Conservation (phyloP, 768 basidiomycete species). For the Cubamyces lactineus region DNA sequence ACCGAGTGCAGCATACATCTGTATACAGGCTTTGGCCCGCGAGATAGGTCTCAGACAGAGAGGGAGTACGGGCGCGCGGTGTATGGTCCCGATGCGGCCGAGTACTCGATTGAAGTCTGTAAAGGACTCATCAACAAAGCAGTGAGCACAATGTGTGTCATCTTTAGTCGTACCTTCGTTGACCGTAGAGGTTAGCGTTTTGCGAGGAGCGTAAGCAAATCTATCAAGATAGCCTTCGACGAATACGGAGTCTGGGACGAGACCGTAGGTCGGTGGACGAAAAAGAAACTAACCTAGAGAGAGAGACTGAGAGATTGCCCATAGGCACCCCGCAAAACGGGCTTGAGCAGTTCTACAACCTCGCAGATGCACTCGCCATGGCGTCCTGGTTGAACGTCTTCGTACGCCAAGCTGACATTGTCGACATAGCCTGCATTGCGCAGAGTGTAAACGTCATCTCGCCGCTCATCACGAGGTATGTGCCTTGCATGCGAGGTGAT, state of each 20-base stretch:
- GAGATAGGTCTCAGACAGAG: conserved; percentile 28
- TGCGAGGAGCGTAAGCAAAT: conserved; percentile 25
- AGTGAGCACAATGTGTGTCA: conserved; percentile 12
- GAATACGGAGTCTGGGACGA: conserved; percentile 35
- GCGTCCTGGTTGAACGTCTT: conserved; percentile 65
- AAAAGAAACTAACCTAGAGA: neutral
- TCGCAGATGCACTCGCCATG: conserved; percentile 44
- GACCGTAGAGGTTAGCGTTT: conserved; percentile 15
- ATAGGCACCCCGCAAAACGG: conserved; percentile 30
- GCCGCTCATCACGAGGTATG: conserved; percentile 39
- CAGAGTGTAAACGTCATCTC: conserved; percentile 58
- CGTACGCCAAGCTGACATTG: conserved; percentile 58
- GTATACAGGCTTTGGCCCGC: conserved; percentile 30
- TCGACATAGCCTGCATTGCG: conserved; percentile 64
- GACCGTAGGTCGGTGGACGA: conserved; percentile 25
- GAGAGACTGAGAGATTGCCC: neutral
- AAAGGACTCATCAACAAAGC: conserved; percentile 31
- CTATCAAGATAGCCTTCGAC: conserved; percentile 32
- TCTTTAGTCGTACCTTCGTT: neutral
- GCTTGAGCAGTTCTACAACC: conserved; percentile 29
- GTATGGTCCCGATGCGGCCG: conserved; percentile 31
- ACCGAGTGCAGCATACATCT: conserved; percentile 26
- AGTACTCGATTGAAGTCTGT: conserved; percentile 31
- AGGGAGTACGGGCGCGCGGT: conserved; percentile 30
- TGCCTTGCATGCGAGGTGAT: neutral